Conservation (phyloP, 1,284 basidiomycete species). For the Trichosporon coremiiforme region DNA sequence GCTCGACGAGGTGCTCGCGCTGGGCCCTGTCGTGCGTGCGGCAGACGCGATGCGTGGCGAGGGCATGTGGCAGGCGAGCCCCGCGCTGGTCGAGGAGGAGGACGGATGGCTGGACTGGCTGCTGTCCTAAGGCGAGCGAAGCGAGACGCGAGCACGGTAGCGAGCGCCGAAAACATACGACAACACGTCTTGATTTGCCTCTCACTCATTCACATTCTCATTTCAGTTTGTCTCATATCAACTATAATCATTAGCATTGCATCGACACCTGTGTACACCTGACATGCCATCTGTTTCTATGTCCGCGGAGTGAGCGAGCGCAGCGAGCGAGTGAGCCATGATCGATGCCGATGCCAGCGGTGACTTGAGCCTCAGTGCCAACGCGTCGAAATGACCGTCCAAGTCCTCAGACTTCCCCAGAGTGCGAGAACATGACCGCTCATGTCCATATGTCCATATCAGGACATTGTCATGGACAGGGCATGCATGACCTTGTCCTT, state of each 20-base stretch:
- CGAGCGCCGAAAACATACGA: too few species aligned
- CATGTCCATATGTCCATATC: neutral
- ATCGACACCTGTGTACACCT: neutral
- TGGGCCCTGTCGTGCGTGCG: constrained; percentile 66
- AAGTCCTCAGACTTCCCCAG: neutral
- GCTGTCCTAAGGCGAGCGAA: neutral
- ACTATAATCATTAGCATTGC: constrained; percentile 9
- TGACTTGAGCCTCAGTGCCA: neutral
- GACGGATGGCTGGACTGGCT: constrained; percentile 28
- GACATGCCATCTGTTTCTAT: neutral
- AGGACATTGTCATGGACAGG: too few species aligned
- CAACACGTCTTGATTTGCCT: too few species aligned
- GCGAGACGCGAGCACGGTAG: neutral
- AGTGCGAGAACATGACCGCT: constrained; percentile 1
- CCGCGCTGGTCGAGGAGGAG: constrained; percentile 36
- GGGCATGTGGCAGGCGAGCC: constrained; percentile 26
- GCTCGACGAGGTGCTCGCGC: constrained; percentile 62
- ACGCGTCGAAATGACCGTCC: neutral
- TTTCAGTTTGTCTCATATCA: constrained; percentile 3
- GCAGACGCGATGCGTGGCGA: constrained; percentile 46
- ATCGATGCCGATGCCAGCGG: too few species aligned
- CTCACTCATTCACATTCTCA: neutral
- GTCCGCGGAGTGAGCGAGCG: neutral
- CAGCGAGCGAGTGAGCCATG: too few species aligned
- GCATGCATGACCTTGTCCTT: too few species aligned